These are phyloP conservation scores for Metroxylon sagu DNA, from an alignment of 176 grass and related monocot species.

Conservation along the genomic window DNA sequence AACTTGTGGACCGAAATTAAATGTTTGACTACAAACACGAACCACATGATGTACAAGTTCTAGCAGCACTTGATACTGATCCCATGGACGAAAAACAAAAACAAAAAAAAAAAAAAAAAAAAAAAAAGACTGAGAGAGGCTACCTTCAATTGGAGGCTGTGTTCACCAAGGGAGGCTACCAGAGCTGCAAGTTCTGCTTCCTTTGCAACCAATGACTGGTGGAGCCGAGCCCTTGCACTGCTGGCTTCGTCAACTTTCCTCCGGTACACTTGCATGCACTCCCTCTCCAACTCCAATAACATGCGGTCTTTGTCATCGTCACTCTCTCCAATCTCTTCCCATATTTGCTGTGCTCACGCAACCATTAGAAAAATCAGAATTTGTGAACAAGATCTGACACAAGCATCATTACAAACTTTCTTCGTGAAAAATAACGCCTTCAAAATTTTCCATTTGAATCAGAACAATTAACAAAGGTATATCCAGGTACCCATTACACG, in stretches of 20 bases:
- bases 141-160: conserved; percentile 52
- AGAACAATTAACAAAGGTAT: too few relatives aligned
- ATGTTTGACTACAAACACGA: too few relatives aligned
- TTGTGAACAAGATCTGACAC: neutral
- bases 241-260: conserved; percentile 70
- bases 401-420: conserved; percentile 6
- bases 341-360: conserved; percentile 55
- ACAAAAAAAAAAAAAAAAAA: neutral
- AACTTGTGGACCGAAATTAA: too few relatives aligned
- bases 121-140: neutral
- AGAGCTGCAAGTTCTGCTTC: conserved; percentile 83
- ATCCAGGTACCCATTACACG: too few relatives aligned
- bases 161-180: conserved; percentile 68
- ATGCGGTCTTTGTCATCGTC: conserved; percentile 89
- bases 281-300: conserved; percentile 75
- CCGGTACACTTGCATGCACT: conserved; percentile 85
- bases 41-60: too few relatives aligned
- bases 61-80: too few relatives aligned
- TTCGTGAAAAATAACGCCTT: too few relatives aligned
- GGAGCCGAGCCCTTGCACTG: conserved; percentile 48
- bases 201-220: conserved; percentile 62
- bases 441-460: too few relatives aligned
- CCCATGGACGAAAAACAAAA: neutral
- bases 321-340: conserved; percentile 82
- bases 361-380: neutral